Conservation (phyloP, 441 rosid genomes). For the Populus hybrid region DNA sequence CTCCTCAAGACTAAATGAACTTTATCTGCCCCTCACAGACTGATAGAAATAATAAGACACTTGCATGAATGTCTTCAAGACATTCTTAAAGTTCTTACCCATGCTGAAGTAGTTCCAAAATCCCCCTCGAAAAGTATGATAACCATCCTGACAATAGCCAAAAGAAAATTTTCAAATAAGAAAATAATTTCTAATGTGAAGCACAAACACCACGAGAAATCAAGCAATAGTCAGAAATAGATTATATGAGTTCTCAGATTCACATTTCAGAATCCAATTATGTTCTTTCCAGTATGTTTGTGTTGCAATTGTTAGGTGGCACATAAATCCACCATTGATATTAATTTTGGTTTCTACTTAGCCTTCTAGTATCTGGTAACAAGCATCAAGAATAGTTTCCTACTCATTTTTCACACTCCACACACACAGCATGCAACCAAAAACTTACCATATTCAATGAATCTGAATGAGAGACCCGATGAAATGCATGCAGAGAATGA, state of each 20-base stretch:
- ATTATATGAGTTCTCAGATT: slow-evolving; percentile 13
- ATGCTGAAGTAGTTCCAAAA: slow-evolving; percentile 97
- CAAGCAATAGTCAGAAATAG: background rate
- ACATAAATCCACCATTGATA: background rate
- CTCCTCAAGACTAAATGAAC: background rate
- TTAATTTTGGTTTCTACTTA: background rate
- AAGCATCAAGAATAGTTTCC: background rate
- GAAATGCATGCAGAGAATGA: slow-evolving; percentile 81
- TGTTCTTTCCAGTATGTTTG: background rate
- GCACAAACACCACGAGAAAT: slow-evolving; percentile 1
- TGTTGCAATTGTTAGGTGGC: background rate
- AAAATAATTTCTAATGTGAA: slow-evolving; percentile 1
- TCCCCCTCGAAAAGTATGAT: slow-evolving; percentile 87
- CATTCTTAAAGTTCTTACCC: slow-evolving; percentile 37
- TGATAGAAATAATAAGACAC: background rate
- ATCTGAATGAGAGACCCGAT: slow-evolving; percentile 66
- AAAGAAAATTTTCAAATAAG: slow-evolving; percentile 11
- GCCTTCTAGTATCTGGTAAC: background rate
- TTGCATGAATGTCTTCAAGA: background rate
- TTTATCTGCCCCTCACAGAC: background rate
- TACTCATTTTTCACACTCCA: background rate
- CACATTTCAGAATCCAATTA: slow-evolving; percentile 5
- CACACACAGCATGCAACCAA: background rate
- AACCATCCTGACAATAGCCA: slow-evolving; percentile 63
- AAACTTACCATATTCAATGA: slow-evolving; percentile 51